Evolutionary conservation across 2,329 filamentous ascomycete species (phyloP), one percentile per base, ranked within the genome.

Genomic region (Pseudophaeomoniella oleicola): DNA sequence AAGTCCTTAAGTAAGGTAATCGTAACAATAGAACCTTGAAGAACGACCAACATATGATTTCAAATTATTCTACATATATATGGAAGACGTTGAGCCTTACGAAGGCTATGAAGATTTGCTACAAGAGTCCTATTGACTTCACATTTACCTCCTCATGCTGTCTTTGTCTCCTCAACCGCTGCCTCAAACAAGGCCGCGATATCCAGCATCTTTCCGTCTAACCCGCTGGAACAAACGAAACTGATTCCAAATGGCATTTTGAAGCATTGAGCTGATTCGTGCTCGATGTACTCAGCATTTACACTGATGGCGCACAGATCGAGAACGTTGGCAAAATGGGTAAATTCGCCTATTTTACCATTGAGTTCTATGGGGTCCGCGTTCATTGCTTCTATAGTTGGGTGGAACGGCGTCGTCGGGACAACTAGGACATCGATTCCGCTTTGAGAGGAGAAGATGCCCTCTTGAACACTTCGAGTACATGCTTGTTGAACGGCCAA

Each of bases 311-410:
- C 69, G 29, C 64, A 66, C 45, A 74, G 60, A 49, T 77, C 72
- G 13, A 77, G 50, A 17, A 77, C 69, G 44, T 77, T 77, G 12
- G 66, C 73, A 46, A 69, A 75, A 46, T 75, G 72, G 0, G 71
- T 74, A 39, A 74, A 76, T 29, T 61, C 65, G 4, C 71, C 69
- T 4, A 74, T 48, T 3, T 60, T 51, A 3, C 67, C 67, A 44
- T 77, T 77, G 46, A 68, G 62, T 12, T 50, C 52, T 15, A 77
- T 58, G 0, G 72, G 72, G 30, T 72, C 65, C 2, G 52, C 52
- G 1, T 59, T 53, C 33, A 77, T 59, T 39, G 72, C 61, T 13
- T 62, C 56, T 3, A 74, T 59, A 0, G 64, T 72, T 29, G 62
- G 63, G 42, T 67, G 66, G 2, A 56, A 62, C 4, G 72, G 72